phyloP scores from a whole-genome alignment of 2,329 filamentous ascomycete species.

The Rosellinia necatrix region DNA sequence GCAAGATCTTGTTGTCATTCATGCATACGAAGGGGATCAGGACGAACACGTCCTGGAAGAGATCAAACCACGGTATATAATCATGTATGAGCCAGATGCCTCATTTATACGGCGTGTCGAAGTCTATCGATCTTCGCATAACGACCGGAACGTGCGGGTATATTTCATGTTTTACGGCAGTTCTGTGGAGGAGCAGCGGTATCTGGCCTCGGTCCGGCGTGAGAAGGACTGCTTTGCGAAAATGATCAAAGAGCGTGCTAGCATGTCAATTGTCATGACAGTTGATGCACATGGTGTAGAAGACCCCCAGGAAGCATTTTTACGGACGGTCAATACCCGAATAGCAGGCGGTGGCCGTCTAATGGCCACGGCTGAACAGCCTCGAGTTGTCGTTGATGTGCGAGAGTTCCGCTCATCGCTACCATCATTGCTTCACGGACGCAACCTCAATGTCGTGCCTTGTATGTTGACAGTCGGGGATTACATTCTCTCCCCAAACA shows the following conservation, averaged over 20 bases:
- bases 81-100: conserved; percentile 98
- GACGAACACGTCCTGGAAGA: conserved; percentile 98
- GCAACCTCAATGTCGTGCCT: conserved; percentile 85
- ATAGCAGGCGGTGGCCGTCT: conserved; percentile 92
- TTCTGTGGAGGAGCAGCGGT: conserved; percentile 94
- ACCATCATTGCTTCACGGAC: conserved; percentile 87
- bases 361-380: conserved; percentile 80
- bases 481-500: conserved; percentile 88
- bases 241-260: conserved; percentile 89
- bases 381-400: conserved; percentile 91
- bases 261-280: conserved; percentile 88
- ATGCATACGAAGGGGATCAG: conserved; percentile 93
- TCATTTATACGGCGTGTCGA: conserved; percentile 94
- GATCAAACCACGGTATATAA: conserved; percentile 87
- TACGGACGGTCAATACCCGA: conserved; percentile 93
- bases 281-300: conserved; percentile 70
- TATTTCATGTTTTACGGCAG: conserved; percentile 97
- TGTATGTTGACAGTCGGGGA: conserved; percentile 97
- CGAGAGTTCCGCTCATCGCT: conserved; percentile 94
- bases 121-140: conserved; percentile 93
- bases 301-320: conserved; percentile 87
- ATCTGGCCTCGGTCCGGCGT: conserved; percentile 84
- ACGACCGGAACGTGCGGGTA: conserved; percentile 83
- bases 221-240: conserved; percentile 97
- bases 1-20: conserved; percentile 84